Evolutionary conservation across 2,329 filamentous ascomycete species (phyloP).

Genomic region (Paracoccidioides brasiliensis): DNA sequence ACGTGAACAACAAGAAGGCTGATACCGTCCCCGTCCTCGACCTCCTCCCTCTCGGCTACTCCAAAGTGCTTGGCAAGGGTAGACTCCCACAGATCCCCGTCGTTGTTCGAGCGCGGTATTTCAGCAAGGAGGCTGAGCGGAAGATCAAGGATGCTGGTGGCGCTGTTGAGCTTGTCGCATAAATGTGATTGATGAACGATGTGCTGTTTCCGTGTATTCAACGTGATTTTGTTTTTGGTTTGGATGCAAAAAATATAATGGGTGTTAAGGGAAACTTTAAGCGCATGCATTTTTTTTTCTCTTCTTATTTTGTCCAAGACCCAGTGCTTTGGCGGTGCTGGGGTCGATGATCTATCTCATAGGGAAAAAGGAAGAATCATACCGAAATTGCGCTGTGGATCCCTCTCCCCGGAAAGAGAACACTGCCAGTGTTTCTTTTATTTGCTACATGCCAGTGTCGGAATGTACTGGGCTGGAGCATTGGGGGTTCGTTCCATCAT

Average conservation of each 20-base stretch:
- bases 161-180: constrained; percentile 90
- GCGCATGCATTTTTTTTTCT: background rate
- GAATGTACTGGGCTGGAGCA: background rate
- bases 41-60: constrained; percentile 92
- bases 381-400: background rate
- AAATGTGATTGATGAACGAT: constrained; percentile 25
- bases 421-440: background rate
- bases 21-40: constrained; percentile 96
- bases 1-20: constrained; percentile 61
- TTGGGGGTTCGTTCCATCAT: background rate
- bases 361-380: background rate
- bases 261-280: constrained; percentile 1
- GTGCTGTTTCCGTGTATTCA: background rate
- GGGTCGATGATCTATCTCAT: background rate
- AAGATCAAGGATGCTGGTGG: constrained; percentile 98
- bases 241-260: constrained; percentile 1
- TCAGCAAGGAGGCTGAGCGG: constrained; percentile 91
- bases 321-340: background rate
- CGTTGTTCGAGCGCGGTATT: constrained; percentile 88
- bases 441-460: background rate
- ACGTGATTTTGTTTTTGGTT: background rate
- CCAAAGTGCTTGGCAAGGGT: constrained; percentile 98
- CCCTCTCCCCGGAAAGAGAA: background rate
- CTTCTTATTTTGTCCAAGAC: background rate
- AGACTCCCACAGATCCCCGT: constrained; percentile 84